These are phyloP conservation scores for Blepharisma undulans DNA, from an alignment of 169 alveolate species.

Conservation along the genomic window DNA sequence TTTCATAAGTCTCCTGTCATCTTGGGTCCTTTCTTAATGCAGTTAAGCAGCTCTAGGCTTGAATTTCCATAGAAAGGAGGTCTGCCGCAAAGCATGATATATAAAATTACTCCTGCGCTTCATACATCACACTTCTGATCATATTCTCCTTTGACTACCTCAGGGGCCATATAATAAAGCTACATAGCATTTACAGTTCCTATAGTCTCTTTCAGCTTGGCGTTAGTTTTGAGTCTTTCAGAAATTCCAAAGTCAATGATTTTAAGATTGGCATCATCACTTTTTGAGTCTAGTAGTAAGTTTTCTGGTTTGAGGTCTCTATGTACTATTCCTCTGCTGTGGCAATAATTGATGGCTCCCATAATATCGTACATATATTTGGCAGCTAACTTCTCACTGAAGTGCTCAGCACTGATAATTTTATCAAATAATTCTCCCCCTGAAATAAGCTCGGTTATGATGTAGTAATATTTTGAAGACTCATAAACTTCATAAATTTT, in stretches of 20 bases:
- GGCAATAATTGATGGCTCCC: slow-evolving; percentile 33
- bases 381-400: slow-evolving; percentile 36
- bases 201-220: slow-evolving; percentile 56
- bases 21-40: neutral
- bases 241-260: slow-evolving; percentile 41
- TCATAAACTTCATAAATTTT: slow-evolving; percentile 72
- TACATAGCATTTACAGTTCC: slow-evolving; percentile 59
- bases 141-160: slow-evolving; percentile 72
- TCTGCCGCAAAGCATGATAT: slow-evolving; percentile 71
- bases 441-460: slow-evolving; percentile 64
- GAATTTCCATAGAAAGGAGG: slow-evolving; percentile 69
- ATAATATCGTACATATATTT: neutral
- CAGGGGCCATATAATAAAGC: slow-evolving; percentile 85
- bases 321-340: slow-evolving; percentile 19
- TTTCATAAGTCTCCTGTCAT: slow-evolving; percentile 33
- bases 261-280: neutral
- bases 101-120: slow-evolving; percentile 69
- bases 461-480: slow-evolving; percentile 63
- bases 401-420: neutral
- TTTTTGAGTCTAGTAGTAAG: neutral
- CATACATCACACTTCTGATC: slow-evolving; percentile 72
- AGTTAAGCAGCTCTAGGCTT: neutral
- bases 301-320: slow-evolving; percentile 40
- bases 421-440: slow-evolving; percentile 43
- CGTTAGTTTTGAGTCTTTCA: neutral